Evolutionary conservation across 768 basidiomycete species (phyloP).

Genomic region (Tylopilus sp.): DNA sequence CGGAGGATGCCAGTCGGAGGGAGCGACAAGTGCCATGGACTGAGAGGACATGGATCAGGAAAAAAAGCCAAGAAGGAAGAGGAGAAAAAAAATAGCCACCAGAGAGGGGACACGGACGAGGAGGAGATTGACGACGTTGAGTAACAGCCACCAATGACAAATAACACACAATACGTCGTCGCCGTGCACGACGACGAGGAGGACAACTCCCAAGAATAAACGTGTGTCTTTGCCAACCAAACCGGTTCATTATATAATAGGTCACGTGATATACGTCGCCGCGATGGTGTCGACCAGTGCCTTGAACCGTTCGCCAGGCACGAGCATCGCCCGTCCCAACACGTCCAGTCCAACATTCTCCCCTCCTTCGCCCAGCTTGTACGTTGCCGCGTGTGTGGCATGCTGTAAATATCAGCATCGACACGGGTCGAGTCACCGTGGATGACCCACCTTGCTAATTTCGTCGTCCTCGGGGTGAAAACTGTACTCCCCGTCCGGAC

Average conservation of each 20-base stretch:
- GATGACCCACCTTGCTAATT: constrained; percentile 53
- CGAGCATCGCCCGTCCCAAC: constrained; percentile 61
- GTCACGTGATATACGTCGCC: constrained; percentile 28
- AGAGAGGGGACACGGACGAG: background rate
- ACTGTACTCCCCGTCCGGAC: constrained; percentile 54
- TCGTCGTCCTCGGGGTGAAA: constrained; percentile 88
- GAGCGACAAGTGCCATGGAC: constrained; percentile 78
- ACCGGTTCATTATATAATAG: background rate
- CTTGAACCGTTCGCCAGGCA: constrained; percentile 43
- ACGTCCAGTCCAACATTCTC: constrained; percentile 74
- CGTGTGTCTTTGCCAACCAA: background rate
- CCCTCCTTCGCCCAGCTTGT: constrained; percentile 50
- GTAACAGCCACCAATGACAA: background rate
- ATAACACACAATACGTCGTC: background rate
- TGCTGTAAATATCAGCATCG: constrained; percentile 8
- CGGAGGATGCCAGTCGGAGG: constrained; percentile 70
- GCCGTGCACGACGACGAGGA: background rate
- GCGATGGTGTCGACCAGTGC: constrained; percentile 39
- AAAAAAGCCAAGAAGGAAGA: background rate
- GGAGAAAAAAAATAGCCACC: background rate
- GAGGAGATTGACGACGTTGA: background rate
- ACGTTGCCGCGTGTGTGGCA: constrained; percentile 28
- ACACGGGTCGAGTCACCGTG: background rate
- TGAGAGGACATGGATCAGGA: too few species aligned
- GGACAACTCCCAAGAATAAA: background rate